Conservation (phyloP, 1,284 basidiomycete species). For the Tremellales sp. region DNA sequence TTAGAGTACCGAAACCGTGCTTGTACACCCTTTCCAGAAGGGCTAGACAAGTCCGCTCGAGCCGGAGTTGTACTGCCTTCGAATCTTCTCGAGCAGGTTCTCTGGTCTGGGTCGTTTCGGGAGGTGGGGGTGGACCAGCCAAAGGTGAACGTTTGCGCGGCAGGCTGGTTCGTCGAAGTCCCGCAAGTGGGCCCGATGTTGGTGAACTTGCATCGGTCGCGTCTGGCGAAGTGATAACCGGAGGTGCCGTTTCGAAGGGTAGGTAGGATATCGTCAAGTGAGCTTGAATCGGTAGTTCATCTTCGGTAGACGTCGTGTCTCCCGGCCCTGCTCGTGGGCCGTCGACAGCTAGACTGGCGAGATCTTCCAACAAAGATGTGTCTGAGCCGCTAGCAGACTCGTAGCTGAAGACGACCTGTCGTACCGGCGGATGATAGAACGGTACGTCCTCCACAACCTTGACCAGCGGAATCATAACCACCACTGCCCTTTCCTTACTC, state of each 20-base stretch:
- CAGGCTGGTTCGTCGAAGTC: not conserved
- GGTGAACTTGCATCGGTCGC: not conserved
- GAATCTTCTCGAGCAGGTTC: not conserved
- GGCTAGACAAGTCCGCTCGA: conserved; percentile 73
- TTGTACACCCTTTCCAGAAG: conserved; percentile 78
- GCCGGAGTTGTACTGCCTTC: conserved; percentile 45
- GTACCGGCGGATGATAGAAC: conserved; percentile 44
- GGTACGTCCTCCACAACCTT: conserved; percentile 31
- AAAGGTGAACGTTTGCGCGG: conserved; percentile 31
- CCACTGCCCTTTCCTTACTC: conserved; percentile 24
- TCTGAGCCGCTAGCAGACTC: too few relatives aligned
- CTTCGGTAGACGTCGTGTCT: not conserved
- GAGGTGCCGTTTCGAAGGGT: conserved; percentile 25
- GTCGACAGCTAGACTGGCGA: too few relatives aligned
- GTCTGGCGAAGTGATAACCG: not conserved
- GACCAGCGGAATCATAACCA: conserved; percentile 34
- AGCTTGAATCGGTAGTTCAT: conserved; percentile 1
- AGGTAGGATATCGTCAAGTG: conserved; percentile 30
- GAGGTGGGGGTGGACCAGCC: conserved; percentile 15
- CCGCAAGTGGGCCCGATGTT: not conserved
- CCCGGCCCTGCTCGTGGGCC: not conserved
- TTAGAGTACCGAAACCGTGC: conserved; percentile 75
- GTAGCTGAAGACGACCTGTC: conserved; percentile 38
- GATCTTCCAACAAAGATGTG: too few relatives aligned
- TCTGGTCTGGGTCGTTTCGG: not conserved